A percentile compares a stretch with the other conserved stretches of the same genome.
Conservation (phyloP, 768 basidiomycete species). For the Rhodotorula graminis region DNA sequence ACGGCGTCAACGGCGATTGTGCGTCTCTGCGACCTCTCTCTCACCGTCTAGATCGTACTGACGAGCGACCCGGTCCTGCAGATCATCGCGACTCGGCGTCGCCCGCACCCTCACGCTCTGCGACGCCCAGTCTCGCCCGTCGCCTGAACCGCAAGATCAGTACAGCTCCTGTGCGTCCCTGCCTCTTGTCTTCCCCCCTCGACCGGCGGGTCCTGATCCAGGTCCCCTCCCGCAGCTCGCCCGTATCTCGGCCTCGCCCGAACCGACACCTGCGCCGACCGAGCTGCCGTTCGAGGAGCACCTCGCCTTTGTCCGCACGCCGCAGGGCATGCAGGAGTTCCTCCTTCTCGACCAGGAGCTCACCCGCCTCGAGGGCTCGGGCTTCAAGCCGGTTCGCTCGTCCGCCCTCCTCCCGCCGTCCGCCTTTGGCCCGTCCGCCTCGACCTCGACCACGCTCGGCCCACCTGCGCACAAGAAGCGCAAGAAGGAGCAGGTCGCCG, state of each 20-base stretch:
- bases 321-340: constrained; percentile 32
- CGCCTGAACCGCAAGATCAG: constrained; percentile 14
- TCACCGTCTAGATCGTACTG: too few species aligned
- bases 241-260: constrained; percentile 20
- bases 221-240: constrained; percentile 14
- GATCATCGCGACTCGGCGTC: constrained; percentile 26
- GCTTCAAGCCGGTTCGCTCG: constrained; percentile 1
- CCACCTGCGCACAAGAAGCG: not conserved
- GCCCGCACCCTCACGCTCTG: constrained; percentile 14
- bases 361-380: constrained; percentile 24
- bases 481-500: not conserved
- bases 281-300: constrained; percentile 31
- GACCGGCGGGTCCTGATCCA: not conserved
- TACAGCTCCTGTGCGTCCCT: constrained; percentile 16
- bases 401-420: constrained; percentile 18
- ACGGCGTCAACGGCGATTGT: constrained; percentile 30
- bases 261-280: not conserved
- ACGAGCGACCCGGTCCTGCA: not conserved
- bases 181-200: not conserved
- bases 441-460: not conserved
- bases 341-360: constrained; percentile 35
- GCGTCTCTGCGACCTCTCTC: not conserved
- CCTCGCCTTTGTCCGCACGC: constrained; percentile 32
- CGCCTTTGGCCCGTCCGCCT: not conserved
- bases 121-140: constrained; percentile 8